Evolutionary conservation across 139 green algal species (phyloP).

Genomic region (Choricystis sp.): DNA sequence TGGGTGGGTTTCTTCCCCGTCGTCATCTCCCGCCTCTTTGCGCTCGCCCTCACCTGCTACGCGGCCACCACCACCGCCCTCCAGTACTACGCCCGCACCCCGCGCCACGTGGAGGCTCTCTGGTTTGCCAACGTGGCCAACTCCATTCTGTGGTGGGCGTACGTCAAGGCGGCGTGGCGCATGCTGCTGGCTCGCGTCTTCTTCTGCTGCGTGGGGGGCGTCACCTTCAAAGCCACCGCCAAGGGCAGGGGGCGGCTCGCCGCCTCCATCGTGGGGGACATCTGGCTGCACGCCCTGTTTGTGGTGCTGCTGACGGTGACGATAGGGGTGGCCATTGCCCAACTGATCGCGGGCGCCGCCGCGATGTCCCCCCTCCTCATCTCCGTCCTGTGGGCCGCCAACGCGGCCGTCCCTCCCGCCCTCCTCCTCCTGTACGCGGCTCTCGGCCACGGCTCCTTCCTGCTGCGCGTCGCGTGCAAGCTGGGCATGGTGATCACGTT

Average conservation of each 20-base stretch:
- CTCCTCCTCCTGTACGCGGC: not conserved
- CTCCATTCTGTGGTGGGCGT: slow-evolving; percentile 34
- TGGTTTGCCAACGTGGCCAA: slow-evolving; percentile 33
- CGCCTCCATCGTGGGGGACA: slow-evolving; percentile 6
- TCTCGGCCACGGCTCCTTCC: not conserved
- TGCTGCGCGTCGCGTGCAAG: not conserved
- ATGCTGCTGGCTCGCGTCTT: slow-evolving; percentile 19
- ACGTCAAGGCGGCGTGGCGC: slow-evolving; percentile 25
- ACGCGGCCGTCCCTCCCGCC: not conserved
- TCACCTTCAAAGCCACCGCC: slow-evolving; percentile 45
- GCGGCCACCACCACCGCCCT: slow-evolving; percentile 22
- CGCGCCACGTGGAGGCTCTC: slow-evolving; percentile 18
- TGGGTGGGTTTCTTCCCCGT: slow-evolving; percentile 46
- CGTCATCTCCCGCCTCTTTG: slow-evolving; percentile 32
- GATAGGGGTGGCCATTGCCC: slow-evolving; percentile 21
- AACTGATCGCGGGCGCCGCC: slow-evolving; percentile 13
- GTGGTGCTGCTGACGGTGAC: slow-evolving; percentile 10
- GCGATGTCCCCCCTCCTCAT: slow-evolving; percentile 18
- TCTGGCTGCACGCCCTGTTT: slow-evolving; percentile 16
- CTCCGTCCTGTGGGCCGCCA: slow-evolving; percentile 18
- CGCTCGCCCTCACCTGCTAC: slow-evolving; percentile 36
- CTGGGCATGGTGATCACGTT: not conserved
- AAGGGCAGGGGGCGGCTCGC: slow-evolving; percentile 11
- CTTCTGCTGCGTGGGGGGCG: slow-evolving; percentile 1
- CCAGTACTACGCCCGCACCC: slow-evolving; percentile 17